A percentile compares a stretch with the other conserved stretches of the same genome.
phyloP scores from a whole-genome alignment of 1,284 basidiomycete species.

The Rhodotorula sp. region DNA sequence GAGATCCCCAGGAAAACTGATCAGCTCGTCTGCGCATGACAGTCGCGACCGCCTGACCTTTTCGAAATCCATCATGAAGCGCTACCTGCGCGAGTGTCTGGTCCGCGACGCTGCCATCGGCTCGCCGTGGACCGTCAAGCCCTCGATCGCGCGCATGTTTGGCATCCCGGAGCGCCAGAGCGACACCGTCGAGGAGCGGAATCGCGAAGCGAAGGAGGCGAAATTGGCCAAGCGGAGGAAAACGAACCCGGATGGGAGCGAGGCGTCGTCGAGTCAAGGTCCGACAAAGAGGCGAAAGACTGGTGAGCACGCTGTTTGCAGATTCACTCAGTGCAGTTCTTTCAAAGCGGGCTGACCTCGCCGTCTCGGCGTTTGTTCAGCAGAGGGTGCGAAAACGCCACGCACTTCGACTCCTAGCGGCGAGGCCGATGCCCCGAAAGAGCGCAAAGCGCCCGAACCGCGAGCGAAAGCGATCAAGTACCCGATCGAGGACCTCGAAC shows the following conservation, averaged over 20 bases:
- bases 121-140: conserved; percentile 92
- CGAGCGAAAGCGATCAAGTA: conserved; percentile 58
- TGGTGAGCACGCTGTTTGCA: conserved; percentile 49
- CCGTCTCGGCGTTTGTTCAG: background rate
- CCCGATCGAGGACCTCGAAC: conserved; percentile 57
- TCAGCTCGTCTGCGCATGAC: background rate
- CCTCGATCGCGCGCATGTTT: conserved; percentile 74
- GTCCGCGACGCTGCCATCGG: conserved; percentile 85
- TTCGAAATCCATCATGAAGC: conserved; percentile 92
- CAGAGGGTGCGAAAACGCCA: background rate
- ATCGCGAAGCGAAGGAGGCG: conserved; percentile 75
- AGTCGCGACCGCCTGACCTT: conserved; percentile 88
- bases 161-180: conserved; percentile 80
- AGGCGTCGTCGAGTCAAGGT: conserved; percentile 45
- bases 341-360: background rate
- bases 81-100: conserved; percentile 92
- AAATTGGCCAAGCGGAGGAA: conserved; percentile 57
- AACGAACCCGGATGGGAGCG: background rate
- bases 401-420: background rate
- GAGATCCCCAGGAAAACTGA: background rate
- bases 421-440: background rate
- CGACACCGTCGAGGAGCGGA: conserved; percentile 73
- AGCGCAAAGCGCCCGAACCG: conserved; percentile 1
- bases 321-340: too few relatives aligned
- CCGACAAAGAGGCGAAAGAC: conserved; percentile 77